Conservation (phyloP, 208 protist species). For the Acanthamoeba sp. region DNA sequence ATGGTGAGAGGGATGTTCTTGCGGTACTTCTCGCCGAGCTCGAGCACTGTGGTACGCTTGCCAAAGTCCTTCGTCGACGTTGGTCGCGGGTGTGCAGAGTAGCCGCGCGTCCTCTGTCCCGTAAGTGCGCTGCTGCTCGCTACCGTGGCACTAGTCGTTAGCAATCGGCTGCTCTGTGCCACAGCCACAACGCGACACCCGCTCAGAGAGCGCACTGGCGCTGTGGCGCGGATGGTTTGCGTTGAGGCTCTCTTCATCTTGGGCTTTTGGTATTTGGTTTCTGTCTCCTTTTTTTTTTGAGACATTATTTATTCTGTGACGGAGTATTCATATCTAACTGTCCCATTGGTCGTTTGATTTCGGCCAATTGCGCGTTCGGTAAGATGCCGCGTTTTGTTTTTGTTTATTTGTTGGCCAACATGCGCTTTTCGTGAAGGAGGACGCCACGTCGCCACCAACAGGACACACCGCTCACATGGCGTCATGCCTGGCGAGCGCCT, state of each 20-base stretch:
- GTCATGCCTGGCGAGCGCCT: constrained; percentile 46
- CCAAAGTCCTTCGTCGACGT: constrained; percentile 64
- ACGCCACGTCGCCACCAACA: too few relatives aligned
- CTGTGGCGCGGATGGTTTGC: too few relatives aligned
- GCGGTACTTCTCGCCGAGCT: constrained; percentile 71
- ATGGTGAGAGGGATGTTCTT: constrained; percentile 83
- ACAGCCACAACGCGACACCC: too few relatives aligned
- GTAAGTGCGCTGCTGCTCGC: not conserved
- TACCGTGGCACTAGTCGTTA: too few relatives aligned
- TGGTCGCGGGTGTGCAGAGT: constrained; percentile 57
- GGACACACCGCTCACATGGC: not conserved
- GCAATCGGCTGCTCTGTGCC: too few relatives aligned
- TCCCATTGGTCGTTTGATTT: not conserved
- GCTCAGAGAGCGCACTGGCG: too few relatives aligned
- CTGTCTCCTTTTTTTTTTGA: too few relatives aligned
- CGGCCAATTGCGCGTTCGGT: not conserved
- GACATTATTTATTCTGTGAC: too few relatives aligned
- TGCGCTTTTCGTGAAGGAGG: not conserved
- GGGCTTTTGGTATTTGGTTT: too few relatives aligned
- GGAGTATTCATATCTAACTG: not conserved
- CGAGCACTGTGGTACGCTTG: constrained; percentile 39
- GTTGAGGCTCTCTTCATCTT: too few relatives aligned
- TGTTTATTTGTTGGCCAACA: not conserved
- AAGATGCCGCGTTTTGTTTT: not conserved
- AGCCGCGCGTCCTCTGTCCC: not conserved